Evolutionary conservation across 495 filamentous ascomycete species (phyloP).

Genomic region (Lindgomyces ingoldianus): DNA sequence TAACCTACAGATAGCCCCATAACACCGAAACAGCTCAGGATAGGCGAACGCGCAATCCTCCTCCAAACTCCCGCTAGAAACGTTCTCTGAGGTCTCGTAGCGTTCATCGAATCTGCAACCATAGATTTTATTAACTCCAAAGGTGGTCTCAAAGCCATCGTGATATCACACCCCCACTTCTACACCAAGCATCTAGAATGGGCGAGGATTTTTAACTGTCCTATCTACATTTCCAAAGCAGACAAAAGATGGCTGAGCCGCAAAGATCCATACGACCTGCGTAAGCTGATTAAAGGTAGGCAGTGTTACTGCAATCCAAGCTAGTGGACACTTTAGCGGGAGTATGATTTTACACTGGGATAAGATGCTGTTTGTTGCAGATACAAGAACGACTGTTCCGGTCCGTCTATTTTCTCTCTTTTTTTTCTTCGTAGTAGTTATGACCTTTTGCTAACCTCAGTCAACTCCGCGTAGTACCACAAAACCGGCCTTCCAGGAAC

Average conservation of each 20-base stretch:
- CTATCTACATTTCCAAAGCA: conserved; percentile 61
- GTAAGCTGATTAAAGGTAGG: conserved; percentile 51
- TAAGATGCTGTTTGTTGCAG: conserved; percentile 64
- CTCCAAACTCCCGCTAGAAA: conserved; percentile 61
- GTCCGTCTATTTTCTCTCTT: conserved; percentile 43
- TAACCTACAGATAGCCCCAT: not conserved
- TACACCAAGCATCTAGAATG: conserved; percentile 70
- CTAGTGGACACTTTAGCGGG: conserved; percentile 75
- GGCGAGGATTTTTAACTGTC: conserved; percentile 63
- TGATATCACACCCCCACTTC: conserved; percentile 80
- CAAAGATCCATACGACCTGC: conserved; percentile 39
- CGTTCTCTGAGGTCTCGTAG: conserved; percentile 73
- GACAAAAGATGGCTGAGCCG: conserved; percentile 63
- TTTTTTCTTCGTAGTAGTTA: not conserved
- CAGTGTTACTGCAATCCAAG: conserved; percentile 63
- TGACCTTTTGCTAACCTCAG: not conserved
- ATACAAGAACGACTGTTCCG: conserved; percentile 69
- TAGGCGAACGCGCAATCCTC: conserved; percentile 71
- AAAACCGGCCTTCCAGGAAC: conserved; percentile 56
- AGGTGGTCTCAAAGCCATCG: conserved; percentile 69
- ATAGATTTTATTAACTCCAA: conserved; percentile 45
- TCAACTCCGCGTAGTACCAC: conserved; percentile 43
- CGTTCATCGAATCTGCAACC: conserved; percentile 63
- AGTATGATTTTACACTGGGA: conserved; percentile 64
- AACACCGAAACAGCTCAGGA: conserved; percentile 47